Evolutionary conservation across 2,329 filamentous ascomycete species (phyloP), one percentile per base, ranked within the genome.

Genomic region (Coniochaeta sp.): DNA sequence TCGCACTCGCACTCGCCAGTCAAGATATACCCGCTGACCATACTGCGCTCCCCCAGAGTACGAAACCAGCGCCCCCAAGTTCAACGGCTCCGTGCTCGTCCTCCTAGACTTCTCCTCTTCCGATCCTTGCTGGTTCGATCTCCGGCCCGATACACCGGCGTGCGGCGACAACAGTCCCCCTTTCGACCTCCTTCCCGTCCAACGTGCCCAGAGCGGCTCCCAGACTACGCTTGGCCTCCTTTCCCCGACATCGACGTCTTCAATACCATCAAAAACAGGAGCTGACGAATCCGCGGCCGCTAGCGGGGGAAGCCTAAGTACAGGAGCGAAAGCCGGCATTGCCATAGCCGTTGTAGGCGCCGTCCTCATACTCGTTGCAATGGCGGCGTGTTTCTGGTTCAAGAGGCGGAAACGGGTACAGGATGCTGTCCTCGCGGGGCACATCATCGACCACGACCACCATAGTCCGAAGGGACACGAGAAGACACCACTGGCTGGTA

Each of bases 121-220:
- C 49, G 55, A 55, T 14, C 57, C 57, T 16, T 63, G 61, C 52
- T 63, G 59, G 60, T 60, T 63, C 51, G 51, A 58, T 13, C 57
- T 62, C 47, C 31, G 32, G 16, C 52, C 51, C 31, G 42, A 50
- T 32, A 28, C 54, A 6, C 47, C 53, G 27, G 55, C 54, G 24
- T 63, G 60, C 50, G 53, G 55, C 49, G 55, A 46, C 40, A 46
- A 48, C 47, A 60, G 58, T 38, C 48, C 48, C 2, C 35, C 33
- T 2, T 62, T 63, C 42, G 6, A 48, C 32, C 14, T 63, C 4
- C 45, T 49, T 6, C 47, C 56, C 27, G 49, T 40, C 13, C 53
- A 49, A 22, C 56, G 49, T 26, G 27, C 20, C 16, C 50, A 28
- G 22, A 32, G 10, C n/a, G 40, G 13, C 50, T 49, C 45, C 48